phyloP scores from a whole-genome alignment of 148 eudicot species.

The Oxyria digyna region DNA sequence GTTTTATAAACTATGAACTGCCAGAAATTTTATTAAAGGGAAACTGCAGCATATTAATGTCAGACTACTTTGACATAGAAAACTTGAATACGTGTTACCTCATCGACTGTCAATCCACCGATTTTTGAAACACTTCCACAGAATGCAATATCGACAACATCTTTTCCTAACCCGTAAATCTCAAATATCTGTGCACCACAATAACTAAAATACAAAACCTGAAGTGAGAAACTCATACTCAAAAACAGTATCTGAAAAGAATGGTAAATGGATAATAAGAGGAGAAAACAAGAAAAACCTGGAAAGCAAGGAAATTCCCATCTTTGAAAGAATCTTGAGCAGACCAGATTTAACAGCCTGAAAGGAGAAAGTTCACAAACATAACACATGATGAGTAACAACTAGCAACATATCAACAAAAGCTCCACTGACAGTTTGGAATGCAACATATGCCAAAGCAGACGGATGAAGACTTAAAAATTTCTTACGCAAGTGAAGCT shows the following conservation, averaged over 20 bases:
- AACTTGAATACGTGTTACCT: conserved; percentile 37
- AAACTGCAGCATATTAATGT: background rate
- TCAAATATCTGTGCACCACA: conserved; percentile 99
- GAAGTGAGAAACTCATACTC: background rate
- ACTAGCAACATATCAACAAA: background rate
- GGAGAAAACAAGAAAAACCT: conserved; percentile 37
- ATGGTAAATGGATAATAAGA: background rate
- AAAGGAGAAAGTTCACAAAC: conserved; percentile 5
- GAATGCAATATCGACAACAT: conserved; percentile 77
- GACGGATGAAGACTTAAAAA: background rate
- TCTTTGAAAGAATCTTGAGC: conserved; percentile 86
- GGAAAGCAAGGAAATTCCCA: conserved; percentile 97
- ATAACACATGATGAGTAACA: conserved; percentile 5
- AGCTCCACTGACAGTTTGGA: background rate
- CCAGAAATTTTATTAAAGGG: background rate
- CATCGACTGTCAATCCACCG: conserved; percentile 93
- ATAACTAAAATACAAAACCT: conserved; percentile 36
- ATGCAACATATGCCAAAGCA: background rate
- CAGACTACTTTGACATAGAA: background rate
- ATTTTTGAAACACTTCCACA: conserved; percentile 81
- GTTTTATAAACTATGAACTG: background rate
- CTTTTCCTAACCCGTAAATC: conserved; percentile 86
- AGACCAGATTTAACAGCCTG: conserved; percentile 91
- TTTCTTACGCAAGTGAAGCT: background rate
- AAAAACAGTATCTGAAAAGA: background rate